Evolutionary conservation across 2,329 filamentous ascomycete species (phyloP), one percentile per base, ranked within the genome.

Genomic region (Aureobasidium uvarum): DNA sequence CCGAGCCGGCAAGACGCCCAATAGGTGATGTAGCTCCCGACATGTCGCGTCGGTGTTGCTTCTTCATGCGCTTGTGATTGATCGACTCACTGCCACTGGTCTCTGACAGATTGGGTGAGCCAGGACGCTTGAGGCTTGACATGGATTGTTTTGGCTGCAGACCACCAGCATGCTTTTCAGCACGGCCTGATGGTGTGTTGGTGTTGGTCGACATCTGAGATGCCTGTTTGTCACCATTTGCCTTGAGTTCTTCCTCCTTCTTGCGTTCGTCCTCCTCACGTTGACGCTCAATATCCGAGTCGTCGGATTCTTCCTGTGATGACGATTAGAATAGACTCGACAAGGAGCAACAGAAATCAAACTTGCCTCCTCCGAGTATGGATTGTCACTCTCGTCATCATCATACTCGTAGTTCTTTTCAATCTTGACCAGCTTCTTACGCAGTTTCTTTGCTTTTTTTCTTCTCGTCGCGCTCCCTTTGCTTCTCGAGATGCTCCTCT

Each of bases 71-170:
- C 78, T 95, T 92, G 69, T 89, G 89, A 23, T 60, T 60, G 28
- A 88, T 86, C 0, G 91, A 94, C 75, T 98, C 94, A 71, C 93
- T 96, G 62, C 92, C 94, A 74, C 92, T 96, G 11, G 92, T 92
- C 74, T 98, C 94, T 1, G 92, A 97, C 38, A 90, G 83, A 69
- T 93, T 89, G 3, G 93, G 92, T 18, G 92, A 96, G 20, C 92
- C 92, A 38, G 91, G 85, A 36, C 94, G 88, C 79, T 97, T 97
- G 62, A 94, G 84, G 6, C 78, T 72, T 13, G 79, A 73, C 39
- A 84, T 72, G 3, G 81, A 76, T 38, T 84, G 73, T 72, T 84
- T 85, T 63, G 80, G 71, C 18, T 81, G 72, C 70, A 86, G 82
- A 5, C 73, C 75, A 68, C 82, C 79, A 69, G 85, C 85, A 46